Conservation (phyloP, 805 yeast genomes). For the Monosporozyma unispora region DNA sequence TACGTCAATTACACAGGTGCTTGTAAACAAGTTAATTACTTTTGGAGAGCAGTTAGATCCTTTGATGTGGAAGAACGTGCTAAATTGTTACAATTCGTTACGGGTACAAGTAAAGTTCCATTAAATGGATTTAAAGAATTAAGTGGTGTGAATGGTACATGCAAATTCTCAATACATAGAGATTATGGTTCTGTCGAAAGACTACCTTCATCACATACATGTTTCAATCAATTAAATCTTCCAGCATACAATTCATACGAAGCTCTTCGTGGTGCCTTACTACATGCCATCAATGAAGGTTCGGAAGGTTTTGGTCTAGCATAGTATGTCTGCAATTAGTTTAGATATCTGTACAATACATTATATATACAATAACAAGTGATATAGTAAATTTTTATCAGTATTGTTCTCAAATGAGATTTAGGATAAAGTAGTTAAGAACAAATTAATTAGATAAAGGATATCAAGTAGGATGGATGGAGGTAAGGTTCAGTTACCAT, state of each 20-base stretch:
- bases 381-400: neutral
- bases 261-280: conserved; percentile 66
- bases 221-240: conserved; percentile 88
- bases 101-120: conserved; percentile 96
- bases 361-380: neutral
- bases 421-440: too few species aligned
- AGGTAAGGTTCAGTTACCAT: too few species aligned
- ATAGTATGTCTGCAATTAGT: conserved; percentile 2
- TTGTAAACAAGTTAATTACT: conserved; percentile 87
- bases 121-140: conserved; percentile 85
- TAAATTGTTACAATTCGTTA: conserved; percentile 84
- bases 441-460: too few species aligned
- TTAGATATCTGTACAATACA: neutral
- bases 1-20: conserved; percentile 76
- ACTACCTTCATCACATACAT: conserved; percentile 91
- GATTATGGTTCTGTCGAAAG: conserved; percentile 81
- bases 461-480: too few species aligned
- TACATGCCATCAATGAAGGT: conserved; percentile 87
- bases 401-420: too few species aligned
- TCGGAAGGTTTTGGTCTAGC: conserved; percentile 82
- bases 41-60: conserved; percentile 95
- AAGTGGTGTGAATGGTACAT: conserved; percentile 77
- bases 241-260: conserved; percentile 92
- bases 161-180: conserved; percentile 81
- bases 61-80: conserved; percentile 93